phyloP scores from a whole-genome alignment of 768 basidiomycete species.

The Phylloporus sp. region DNA sequence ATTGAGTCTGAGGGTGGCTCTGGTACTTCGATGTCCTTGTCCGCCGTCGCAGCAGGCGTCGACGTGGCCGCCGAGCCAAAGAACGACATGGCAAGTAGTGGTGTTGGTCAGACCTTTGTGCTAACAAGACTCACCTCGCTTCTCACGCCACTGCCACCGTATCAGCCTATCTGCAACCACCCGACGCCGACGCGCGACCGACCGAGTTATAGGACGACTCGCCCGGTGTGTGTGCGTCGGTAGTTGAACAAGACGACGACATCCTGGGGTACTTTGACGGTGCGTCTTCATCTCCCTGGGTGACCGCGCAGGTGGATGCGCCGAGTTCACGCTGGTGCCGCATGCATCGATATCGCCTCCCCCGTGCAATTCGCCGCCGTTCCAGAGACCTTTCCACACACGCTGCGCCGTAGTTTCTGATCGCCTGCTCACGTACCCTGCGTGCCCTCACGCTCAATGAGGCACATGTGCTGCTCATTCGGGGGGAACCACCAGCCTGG shows the following conservation, averaged over 20 bases:
- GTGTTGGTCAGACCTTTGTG: too few species aligned
- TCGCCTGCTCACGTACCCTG: neutral
- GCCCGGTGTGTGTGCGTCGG: neutral
- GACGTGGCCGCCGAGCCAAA: constrained; percentile 33
- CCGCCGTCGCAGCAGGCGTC: constrained; percentile 40
- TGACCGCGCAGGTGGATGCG: constrained; percentile 1
- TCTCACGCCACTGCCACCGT: constrained; percentile 28
- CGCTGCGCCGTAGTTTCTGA: neutral
- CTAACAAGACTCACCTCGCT: constrained; percentile 4
- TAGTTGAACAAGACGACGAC: neutral
- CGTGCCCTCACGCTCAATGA: neutral
- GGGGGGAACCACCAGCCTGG: neutral
- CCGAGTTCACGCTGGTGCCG: constrained; percentile 25
- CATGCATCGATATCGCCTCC: constrained; percentile 20
- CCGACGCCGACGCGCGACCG: too few species aligned
- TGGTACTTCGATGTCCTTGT: constrained; percentile 78
- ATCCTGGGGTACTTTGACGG: too few species aligned
- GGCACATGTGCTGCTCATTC: neutral
- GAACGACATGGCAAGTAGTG: constrained; percentile 46
- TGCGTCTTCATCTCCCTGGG: too few species aligned
- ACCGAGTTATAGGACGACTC: too few species aligned
- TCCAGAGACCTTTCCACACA: neutral
- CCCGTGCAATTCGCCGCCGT: neutral
- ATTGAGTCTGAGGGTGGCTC: constrained; percentile 87
- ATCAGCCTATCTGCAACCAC: too few species aligned